Conservation (phyloP, 2,329 filamentous ascomycete species). For the Talaromyces sp. region DNA sequence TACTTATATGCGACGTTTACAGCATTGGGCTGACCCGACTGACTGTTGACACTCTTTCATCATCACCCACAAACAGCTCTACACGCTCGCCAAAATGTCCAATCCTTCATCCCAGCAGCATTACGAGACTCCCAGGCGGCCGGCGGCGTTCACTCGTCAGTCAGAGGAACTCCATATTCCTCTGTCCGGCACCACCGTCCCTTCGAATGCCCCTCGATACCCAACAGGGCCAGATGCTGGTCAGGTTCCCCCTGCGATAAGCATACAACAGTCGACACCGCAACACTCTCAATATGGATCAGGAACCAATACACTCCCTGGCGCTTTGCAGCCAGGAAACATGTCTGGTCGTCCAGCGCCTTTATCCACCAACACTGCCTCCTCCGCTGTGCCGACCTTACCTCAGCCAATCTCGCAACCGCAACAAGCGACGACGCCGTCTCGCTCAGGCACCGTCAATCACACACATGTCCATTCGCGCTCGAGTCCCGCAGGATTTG, state of each 20-base stretch:
- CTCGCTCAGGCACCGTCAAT: conserved; percentile 49
- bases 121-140: conserved; percentile 51
- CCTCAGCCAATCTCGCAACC: conserved; percentile 46
- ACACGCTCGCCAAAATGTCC: conserved; percentile 36
- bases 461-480: conserved; percentile 68
- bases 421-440: conserved; percentile 51
- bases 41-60: conserved; percentile 11
- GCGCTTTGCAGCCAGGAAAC: conserved; percentile 57
- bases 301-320: conserved; percentile 50
- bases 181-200: conserved; percentile 37
- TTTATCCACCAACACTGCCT: conserved; percentile 55
- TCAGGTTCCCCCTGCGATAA: conserved; percentile 53
- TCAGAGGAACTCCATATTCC: conserved; percentile 57
- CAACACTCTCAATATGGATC: conserved; percentile 46
- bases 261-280: conserved; percentile 56
- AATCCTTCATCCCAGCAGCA: conserved; percentile 40
- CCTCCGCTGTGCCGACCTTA: conserved; percentile 55
- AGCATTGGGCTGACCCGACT: neutral
- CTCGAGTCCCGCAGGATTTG: conserved; percentile 69
- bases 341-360: conserved; percentile 48
- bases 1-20: conserved; percentile 23
- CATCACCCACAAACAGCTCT: conserved; percentile 42
- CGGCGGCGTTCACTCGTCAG: conserved; percentile 46
- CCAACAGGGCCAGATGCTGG: conserved; percentile 48
- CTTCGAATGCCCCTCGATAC: conserved; percentile 39